Base-by-base conservation (phyloP, 2,329 filamentous ascomycete species). In the Phaeosphaeria sp. region DNA sequence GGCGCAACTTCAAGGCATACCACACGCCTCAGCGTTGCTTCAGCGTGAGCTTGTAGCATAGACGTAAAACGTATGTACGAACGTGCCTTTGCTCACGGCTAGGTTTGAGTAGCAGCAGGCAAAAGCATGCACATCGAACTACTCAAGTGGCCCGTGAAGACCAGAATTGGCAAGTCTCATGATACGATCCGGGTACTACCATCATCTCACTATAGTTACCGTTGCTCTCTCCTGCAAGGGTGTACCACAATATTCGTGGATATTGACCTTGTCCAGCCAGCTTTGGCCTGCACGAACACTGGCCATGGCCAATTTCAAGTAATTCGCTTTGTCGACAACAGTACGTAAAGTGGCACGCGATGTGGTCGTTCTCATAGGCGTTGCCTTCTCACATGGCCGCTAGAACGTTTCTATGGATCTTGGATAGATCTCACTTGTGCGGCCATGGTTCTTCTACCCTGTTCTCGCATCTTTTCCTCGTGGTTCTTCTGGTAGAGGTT, bases 241-340 rank as follows among this genome's bases (percentile, higher is more conserved):
- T 53, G 44, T 53, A 43, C 20, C 53, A 36, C 60, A 71, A 71
- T 71, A 53, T 66, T 66, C 60, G 63, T 51, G 58, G 56, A 58
- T 66, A 65, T 68, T 66, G 48, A 43, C 47, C 45, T 57, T 54
- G 44, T 55, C 53, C 60, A 55, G 62, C 55, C 56, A 57, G 22
- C 53, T 49, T 43, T 55, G 53, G 56, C 48, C 50, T 17, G 22
- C 24, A 55, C 48, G 45, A 65, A 47, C 53, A 40, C 54, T 58
- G 57, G 53, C 56, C 54, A 61, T 56, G 58, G 57, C 61, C 67
- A 72, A 72, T 67, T 40, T 70, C 61, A 51, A 47, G 57, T 64
- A 64, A 62, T 60, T 59, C 53, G 42, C 51, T 53, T 64, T 55
- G 56, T 66, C 60, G 49, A 64, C 53, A 56, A 57, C 53, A 65